Evolutionary conservation across 2,329 filamentous ascomycete genomes (phyloP), one percentile per base, ranked within the genome.

Genomic region (Trichoderma afroharzianum): DNA sequence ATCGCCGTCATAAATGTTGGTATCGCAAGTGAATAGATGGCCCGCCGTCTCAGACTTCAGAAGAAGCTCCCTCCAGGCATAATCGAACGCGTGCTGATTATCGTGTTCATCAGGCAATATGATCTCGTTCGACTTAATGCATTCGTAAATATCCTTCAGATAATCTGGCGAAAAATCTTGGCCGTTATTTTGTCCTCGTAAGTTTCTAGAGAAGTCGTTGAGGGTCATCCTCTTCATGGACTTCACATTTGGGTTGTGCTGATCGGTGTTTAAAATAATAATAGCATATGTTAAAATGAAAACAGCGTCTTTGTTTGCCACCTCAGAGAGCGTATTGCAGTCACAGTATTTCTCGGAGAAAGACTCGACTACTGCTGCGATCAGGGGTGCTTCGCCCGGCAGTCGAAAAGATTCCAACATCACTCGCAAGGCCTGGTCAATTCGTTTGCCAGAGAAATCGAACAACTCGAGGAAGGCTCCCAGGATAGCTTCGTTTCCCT

Each of bases 21-120:
- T 97, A 75, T 97, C 88, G 79, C 94, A 97, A 33, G 95, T 85
- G 39, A 92, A 84, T 58, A 98, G 85, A 66, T 91, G 88, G 1
- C 92, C 91, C 0, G 93, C 89, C 7, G 90, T 89, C 74, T 93
- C 90, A 0, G 94, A 92, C 83, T 98, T 98, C 74, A 94, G 83
- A 53, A 98, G 84, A 12, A 99, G 84, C 80, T 99, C 96, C 80
- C 95, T 95, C 96, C 96, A 99, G 2, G 96, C 95, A 81, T 97
- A 96, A 80, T 98, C 95, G 78, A 98, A 98, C 1, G 94, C 95
- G 82, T 97, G 92, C 79, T 95, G 93, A 80, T 97, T 98, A 79
- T 98, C 95, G 80, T 98, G 96, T 81, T 99, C 96, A 75, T 98
- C 96, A 0, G 96, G 96, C 26, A 99, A 84, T 74, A 99, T 98